phyloP scores from a whole-genome alignment of 1,284 basidiomycete species.

The Mrakiaceae sp. region DNA sequence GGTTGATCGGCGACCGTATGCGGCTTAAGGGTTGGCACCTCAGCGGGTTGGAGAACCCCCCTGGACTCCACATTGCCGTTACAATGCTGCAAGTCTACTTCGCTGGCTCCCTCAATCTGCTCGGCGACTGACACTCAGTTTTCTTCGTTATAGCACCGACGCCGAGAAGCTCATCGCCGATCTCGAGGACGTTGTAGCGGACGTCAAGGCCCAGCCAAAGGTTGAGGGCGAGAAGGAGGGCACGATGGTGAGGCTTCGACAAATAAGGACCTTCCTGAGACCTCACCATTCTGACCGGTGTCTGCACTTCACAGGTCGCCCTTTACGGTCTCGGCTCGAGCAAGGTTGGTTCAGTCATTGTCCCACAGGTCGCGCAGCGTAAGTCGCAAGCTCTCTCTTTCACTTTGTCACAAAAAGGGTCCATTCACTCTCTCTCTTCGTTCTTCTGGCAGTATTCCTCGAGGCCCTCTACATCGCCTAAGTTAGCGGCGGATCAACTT shows the following conservation, averaged over 20 bases:
- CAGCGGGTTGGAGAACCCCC: slow-evolving; percentile 66
- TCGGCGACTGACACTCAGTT: not conserved
- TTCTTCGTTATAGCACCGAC: slow-evolving; percentile 1
- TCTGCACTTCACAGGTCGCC: slow-evolving; percentile 11
- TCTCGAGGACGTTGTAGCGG: slow-evolving; percentile 50
- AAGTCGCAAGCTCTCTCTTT: no score
- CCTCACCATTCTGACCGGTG: not conserved
- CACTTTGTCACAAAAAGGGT: no score
- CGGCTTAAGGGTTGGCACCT: slow-evolving; percentile 63
- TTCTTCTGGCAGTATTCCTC: slow-evolving; percentile 48
- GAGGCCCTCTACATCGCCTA: slow-evolving; percentile 70
- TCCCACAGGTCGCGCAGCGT: slow-evolving; percentile 63
- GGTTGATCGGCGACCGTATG: slow-evolving; percentile 9
- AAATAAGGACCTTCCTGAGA: slow-evolving; percentile 48
- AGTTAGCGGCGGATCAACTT: not conserved
- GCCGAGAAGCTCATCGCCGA: slow-evolving; percentile 53
- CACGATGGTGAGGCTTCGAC: slow-evolving; percentile 60
- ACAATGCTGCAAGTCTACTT: slow-evolving; percentile 46
- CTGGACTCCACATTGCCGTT: slow-evolving; percentile 85
- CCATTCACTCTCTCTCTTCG: slow-evolving; percentile 8
- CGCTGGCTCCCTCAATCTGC: not conserved
- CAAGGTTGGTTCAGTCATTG: slow-evolving; percentile 75
- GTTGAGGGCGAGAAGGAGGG: slow-evolving; percentile 43
- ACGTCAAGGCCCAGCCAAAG: slow-evolving; percentile 47
- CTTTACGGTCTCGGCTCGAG: slow-evolving; percentile 71